phyloP scores from a whole-genome alignment of 2,329 filamentous ascomycete species.

The Colletotrichum truncatum region DNA sequence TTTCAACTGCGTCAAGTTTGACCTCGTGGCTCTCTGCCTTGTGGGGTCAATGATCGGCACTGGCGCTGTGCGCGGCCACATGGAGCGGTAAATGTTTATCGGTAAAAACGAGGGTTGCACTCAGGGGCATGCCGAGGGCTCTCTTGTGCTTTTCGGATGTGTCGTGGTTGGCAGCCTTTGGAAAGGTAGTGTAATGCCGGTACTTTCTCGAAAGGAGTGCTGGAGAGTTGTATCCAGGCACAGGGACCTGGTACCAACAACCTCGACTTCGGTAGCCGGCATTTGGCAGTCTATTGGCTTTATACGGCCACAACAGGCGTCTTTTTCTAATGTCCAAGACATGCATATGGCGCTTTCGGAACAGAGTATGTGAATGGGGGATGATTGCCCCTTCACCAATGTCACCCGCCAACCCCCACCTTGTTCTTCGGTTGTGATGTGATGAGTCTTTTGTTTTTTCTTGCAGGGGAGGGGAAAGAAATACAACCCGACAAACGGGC shows the following conservation, averaged over 20 bases:
- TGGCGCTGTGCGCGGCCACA: neutral
- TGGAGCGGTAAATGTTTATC: neutral
- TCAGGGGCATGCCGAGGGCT: too few relatives aligned
- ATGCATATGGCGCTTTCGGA: too few relatives aligned
- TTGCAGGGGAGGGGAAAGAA: neutral
- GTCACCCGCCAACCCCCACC: too few relatives aligned
- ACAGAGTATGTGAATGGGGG: too few relatives aligned
- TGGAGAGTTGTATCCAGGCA: neutral
- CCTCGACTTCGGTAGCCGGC: neutral
- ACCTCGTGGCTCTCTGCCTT: neutral
- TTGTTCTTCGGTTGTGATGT: neutral
- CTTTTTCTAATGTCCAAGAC: too few relatives aligned
- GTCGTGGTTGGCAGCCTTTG: neutral
- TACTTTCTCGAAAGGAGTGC: neutral
- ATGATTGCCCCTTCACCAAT: too few relatives aligned
- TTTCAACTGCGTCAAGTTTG: neutral
- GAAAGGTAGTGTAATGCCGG: neutral
- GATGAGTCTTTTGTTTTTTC: too few relatives aligned
- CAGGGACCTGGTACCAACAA: neutral
- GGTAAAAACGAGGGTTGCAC: neutral
- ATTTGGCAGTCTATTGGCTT: neutral
- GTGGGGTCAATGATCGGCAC: neutral
- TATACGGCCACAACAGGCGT: neutral
- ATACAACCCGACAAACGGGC: neutral
- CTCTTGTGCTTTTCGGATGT: too few relatives aligned